Evolutionary conservation across 148 eudicot genomes (phyloP), one percentile per base, ranked within the genome.

Genomic region (Suaeda aralocaspica): DNA sequence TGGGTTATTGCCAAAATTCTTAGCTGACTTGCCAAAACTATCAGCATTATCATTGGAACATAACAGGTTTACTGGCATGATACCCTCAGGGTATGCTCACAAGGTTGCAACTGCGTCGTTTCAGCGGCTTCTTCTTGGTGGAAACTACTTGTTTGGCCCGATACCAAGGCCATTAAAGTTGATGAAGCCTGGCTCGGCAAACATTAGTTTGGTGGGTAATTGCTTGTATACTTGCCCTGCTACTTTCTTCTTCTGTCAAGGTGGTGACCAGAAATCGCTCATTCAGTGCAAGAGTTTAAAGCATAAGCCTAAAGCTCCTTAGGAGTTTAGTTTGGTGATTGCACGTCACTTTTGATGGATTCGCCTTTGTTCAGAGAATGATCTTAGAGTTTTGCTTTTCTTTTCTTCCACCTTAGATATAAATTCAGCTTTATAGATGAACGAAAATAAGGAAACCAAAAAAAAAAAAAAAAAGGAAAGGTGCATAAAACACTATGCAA

Each of bases 101-200:
- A 83, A 73, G 68, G 79, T 72, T 7, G 80, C 53, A 34, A 81
- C 74, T 34, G 70, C 82, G 65, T 62, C 78, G 74, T 83, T 83
- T 69, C 74, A 70, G 22, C 58, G 84, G 63, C 75, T 81, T 19
- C 36, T 83, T 78, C 67, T 84, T 18, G 82, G 84, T 3, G 84
- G 87, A 66, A 81, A 84, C 64, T 84, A 81, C 70, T 67, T 84
- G 76, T 73, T 78, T 34, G 87, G 87, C 50, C 82, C 82, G 16
- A 84, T 84, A 71, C 87, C 87, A 14, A 76, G 64, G 31, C 69
- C 53, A 1, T 57, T 84, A 19, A 64, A 69, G 74, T 49, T 78
- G 68, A 49, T 78, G 33, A 73, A 76, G 56, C 84, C 84, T 28
- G 82, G 82, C 11, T 84, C 82, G 8, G 82, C 51, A 14, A 76